Conservation (phyloP, 2,329 filamentous ascomycete genomes). For the Fusarium sp. region DNA sequence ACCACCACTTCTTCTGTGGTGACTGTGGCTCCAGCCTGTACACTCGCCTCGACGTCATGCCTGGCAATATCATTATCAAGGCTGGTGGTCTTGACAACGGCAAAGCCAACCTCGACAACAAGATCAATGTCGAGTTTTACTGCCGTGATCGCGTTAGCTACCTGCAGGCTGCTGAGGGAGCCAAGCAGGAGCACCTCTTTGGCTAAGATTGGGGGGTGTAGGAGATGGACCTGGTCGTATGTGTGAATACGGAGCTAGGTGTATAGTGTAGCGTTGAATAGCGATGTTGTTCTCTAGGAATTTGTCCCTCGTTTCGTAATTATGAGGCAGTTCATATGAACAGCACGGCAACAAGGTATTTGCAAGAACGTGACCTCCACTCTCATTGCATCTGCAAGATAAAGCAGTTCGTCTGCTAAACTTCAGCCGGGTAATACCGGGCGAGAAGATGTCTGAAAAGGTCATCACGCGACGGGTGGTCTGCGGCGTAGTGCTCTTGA, state of each 20-base stretch:
- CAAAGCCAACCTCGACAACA: slow-evolving; percentile 52
- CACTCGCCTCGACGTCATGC: slow-evolving; percentile 63
- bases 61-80: slow-evolving; percentile 60
- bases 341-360: background rate
- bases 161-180: slow-evolving; percentile 52
- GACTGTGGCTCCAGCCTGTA: slow-evolving; percentile 62
- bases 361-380: background rate
- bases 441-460: accelerated
- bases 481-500: background rate
- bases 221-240: background rate
- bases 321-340: background rate
- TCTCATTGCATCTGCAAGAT: background rate
- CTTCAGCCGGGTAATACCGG: background rate
- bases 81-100: slow-evolving; percentile 61
- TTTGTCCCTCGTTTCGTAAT: background rate
- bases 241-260: background rate
- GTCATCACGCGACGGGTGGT: accelerated
- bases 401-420: background rate
- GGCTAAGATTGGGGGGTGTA: slow-evolving; percentile 14
- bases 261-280: background rate
- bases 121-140: slow-evolving; percentile 62
- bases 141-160: slow-evolving; percentile 59
- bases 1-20: slow-evolving; percentile 65
- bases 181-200: slow-evolving; percentile 55
- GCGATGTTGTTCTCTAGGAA: background rate